Evolutionary conservation across 1,284 basidiomycete genomes (phyloP), one percentile per base, ranked within the genome.

Genomic region (Austroboletus novae-zelandiae): DNA sequence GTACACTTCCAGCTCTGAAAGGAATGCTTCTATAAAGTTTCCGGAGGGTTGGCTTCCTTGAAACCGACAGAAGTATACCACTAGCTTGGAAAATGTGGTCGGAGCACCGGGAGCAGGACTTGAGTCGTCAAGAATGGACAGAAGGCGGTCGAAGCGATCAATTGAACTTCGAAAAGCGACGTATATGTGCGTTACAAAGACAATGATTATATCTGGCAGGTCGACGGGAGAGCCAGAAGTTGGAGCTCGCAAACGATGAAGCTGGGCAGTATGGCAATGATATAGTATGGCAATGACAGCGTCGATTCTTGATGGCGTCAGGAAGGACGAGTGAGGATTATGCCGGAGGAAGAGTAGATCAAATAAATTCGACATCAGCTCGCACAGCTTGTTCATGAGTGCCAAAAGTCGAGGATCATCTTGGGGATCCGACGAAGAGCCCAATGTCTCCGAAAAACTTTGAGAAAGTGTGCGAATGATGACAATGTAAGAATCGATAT

Each of bases 71-170:
- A 57, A 31, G 29, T 56, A 40, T 39, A 34, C 31, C 60, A 70
- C 55, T 15, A 73, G 30, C 32, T 57, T 60, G 52, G 58, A 56
- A 55, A 72, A 72, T 7, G 66, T 72, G n/a, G 59, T 57, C 3
- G 71, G 64, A 9, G 25, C 25, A 27, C 25, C 25, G 25, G 25
- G 25, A 40, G 53, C 47, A 18, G 72, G 70, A 25, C 45, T 55
- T 11, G 62, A 54, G 25, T 59, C 61, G 17, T 57, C 57, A 15
- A 68, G 64, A 32, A 69, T 55, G 25, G 51, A 35, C 35, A 61
- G 34, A 35, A 71, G 55, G 25, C 6, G 25, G 35, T 51, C 43
- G 11, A 44, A 29, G 18, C 49, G 43, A 14, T 43, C 34, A 20
- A 43, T 45, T 9, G 49, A 60, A 17, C 51, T 45, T 27, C 47